Evolutionary conservation across 169 alveolate genomes (phyloP).

Genomic region (Cryptosporidium canis): DNA sequence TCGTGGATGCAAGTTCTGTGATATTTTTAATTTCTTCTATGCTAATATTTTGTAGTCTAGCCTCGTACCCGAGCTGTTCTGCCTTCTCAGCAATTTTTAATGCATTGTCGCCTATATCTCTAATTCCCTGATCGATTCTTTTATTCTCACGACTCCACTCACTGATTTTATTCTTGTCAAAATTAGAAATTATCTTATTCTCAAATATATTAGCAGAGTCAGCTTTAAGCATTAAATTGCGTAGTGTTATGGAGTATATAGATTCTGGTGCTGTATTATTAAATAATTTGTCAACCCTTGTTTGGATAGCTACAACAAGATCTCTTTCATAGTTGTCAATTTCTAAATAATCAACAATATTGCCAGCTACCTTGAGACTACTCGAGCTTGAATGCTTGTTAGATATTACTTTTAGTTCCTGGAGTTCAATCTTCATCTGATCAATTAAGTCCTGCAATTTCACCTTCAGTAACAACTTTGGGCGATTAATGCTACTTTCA

Average conservation of each 20-base stretch:
- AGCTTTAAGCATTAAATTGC: background rate
- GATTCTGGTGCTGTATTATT: background rate
- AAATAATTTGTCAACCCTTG: constrained; percentile 14
- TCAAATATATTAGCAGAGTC: background rate
- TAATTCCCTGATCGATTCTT: constrained; percentile 1
- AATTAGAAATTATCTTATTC: background rate
- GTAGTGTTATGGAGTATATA: background rate
- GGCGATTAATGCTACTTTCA: background rate
- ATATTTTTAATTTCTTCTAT: constrained; percentile 27
- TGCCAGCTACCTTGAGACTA: background rate
- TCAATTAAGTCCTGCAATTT: constrained; percentile 2
- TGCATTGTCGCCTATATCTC: constrained; percentile 43
- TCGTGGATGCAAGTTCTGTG: constrained; percentile 21
- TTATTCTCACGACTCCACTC: background rate
- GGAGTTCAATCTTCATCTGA: constrained; percentile 16
- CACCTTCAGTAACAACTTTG: background rate
- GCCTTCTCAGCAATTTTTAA: constrained; percentile 40
- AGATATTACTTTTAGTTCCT: background rate
- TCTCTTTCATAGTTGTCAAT: constrained; percentile 2
- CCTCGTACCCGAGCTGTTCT: background rate
- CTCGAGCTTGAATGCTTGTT: background rate
- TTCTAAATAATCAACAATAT: background rate
- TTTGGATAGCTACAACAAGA: background rate
- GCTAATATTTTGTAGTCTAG: background rate
- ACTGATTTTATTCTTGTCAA: background rate